phyloP scores from a whole-genome alignment of 2,329 filamentous ascomycete genomes.

The Myriosclerotinia curreyana region DNA sequence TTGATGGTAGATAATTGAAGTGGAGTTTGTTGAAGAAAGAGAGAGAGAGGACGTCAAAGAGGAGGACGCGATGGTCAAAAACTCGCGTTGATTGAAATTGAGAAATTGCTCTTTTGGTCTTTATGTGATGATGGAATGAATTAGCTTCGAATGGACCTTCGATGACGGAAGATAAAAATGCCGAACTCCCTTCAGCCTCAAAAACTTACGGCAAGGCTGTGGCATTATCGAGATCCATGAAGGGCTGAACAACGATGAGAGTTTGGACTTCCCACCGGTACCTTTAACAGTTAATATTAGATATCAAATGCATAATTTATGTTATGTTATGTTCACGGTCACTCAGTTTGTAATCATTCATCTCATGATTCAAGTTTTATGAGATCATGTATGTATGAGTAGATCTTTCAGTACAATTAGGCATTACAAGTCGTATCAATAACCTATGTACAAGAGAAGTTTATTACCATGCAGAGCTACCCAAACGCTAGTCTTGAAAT shows the following conservation, averaged over 20 bases:
- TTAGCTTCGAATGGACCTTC: conserved; percentile 5
- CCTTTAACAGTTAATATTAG: neutral
- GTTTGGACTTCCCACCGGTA: too few species aligned
- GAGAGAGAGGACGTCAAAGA: conserved; percentile 12
- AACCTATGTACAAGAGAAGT: conserved; percentile 17
- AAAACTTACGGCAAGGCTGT: neutral
- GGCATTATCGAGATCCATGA: neutral
- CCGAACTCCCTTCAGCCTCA: conserved; percentile 5
- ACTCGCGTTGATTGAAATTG: conserved; percentile 29
- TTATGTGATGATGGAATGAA: neutral
- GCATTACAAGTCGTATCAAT: conserved; percentile 13
- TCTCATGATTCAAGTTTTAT: neutral
- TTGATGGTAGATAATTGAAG: conserved; percentile 32
- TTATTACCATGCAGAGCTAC: conserved; percentile 1
- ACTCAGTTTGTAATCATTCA: neutral
- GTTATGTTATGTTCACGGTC: neutral
- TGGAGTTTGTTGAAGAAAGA: conserved; percentile 19
- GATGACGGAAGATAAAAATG: neutral
- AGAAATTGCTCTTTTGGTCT: conserved; percentile 10
- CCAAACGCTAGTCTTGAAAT: neutral
- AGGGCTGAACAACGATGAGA: too few species aligned
- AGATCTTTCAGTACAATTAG: neutral
- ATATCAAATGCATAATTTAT: neutral
- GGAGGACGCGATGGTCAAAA: conserved; percentile 30
- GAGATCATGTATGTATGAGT: too few species aligned